Base-by-base conservation (phyloP, 129 eudicot species). In the Escallonia rubra region DNA sequence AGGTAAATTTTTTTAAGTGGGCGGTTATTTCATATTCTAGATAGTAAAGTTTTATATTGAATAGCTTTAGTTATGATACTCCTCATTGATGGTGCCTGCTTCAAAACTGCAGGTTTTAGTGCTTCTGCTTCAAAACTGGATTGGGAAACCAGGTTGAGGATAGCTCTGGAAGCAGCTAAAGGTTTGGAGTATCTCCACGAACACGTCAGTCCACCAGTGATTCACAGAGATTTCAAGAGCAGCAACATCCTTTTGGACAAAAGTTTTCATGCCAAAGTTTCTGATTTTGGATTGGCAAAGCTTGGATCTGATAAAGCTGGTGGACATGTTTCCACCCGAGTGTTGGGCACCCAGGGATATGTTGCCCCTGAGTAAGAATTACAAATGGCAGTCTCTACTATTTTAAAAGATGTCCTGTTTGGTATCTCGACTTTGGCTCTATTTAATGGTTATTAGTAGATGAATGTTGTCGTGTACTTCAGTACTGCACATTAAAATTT, bases 131-230 rank as follows among this genome's bases (percentile, higher is more conserved):
- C 96, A 14, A 79, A 84, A 50, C 72, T 92, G 84, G 83, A 82
- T 50, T 92, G 98, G 98, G 95, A 86, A 68, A 86, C 72, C 68
- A 85, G 98, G 57, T 57, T 92, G 79, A 73, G 87, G 68, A 88
- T 92, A 64, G 98, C 96, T 68, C 77, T 92, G 50, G 98, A 92
- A 77, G 98, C 98, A 15, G 98, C 98, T 47, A 92, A 88, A 84
- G 98, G 98, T 59, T 80, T 92, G 79, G 98, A 88, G 72, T 92
- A 92, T 68, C 98, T 92, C 45, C 98, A 92, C 16, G 98, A 92
- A 63, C 96, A 81, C 38, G 75, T 92, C 23, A 92, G 71, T 43
- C 96, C 98, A 59, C 96, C 98, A 0, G 89, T 88, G 66, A 92
- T 88, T 73, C 98, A 88, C 73, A 72, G 98, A 73, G 98, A 92